phyloP scores from a whole-genome alignment of 441 rosid species.

The Adansonia gregorii region DNA sequence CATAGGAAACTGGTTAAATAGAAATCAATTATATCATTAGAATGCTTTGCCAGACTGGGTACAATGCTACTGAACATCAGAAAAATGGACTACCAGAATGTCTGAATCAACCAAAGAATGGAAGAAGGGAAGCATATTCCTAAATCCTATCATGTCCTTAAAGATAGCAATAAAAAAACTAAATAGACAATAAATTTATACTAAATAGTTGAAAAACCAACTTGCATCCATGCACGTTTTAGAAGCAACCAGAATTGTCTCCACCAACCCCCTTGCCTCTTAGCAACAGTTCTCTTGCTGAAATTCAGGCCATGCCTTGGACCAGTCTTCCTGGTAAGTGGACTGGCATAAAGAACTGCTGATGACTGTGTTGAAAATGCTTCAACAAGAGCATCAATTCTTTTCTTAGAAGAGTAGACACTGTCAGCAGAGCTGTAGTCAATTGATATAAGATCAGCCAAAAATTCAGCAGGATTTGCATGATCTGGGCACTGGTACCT shows the following conservation, averaged over 20 bases:
- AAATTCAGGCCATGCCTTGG: constrained; percentile 41
- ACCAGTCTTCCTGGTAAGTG: constrained; percentile 49
- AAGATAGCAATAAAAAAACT: constrained; percentile 14
- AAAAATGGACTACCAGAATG: not conserved
- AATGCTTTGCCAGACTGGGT: constrained; percentile 6
- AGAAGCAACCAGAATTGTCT: constrained; percentile 85
- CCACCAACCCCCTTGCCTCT: constrained; percentile 78
- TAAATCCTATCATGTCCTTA: constrained; percentile 18
- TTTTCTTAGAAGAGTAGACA: constrained; percentile 75
- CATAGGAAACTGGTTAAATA: constrained; percentile 12
- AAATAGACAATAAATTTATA: constrained; percentile 4
- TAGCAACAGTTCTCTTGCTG: constrained; percentile 43
- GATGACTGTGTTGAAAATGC: constrained; percentile 68
- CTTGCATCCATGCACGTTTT: constrained; percentile 98
- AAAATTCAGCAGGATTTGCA: constrained; percentile 94
- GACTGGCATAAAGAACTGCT: constrained; percentile 63
- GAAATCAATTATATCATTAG: constrained; percentile 22
- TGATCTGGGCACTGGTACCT: constrained; percentile 86
- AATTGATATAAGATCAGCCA: constrained; percentile 94
- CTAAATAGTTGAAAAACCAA: constrained; percentile 38
- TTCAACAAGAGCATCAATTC: constrained; percentile 86
- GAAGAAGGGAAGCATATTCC: not conserved
- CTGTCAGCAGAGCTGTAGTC: constrained; percentile 89
- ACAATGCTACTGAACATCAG: constrained; percentile 14
- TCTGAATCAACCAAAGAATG: constrained; percentile 16